These are phyloP conservation scores for Spathaspora jeffriesii DNA, from an alignment of 1,139 yeast species.

Conservation along the genomic window DNA sequence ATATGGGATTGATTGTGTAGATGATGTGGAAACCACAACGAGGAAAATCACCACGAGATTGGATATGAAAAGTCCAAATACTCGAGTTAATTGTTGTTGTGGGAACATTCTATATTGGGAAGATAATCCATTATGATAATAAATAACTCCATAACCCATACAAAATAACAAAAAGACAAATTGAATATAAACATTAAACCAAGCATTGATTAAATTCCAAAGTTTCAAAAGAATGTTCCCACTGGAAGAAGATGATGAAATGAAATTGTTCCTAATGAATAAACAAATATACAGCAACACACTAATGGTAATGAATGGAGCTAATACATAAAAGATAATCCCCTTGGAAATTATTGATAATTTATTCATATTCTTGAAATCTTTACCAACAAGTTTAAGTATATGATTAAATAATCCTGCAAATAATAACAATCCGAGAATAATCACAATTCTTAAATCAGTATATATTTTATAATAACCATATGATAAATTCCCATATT, in stretches of 20 bases:
- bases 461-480: conserved; percentile 20
- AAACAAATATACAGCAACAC: conserved; percentile 14
- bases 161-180: conserved; percentile 28
- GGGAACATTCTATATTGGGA: conserved; percentile 30
- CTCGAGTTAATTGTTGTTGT: conserved; percentile 16
- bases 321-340: conserved; percentile 28
- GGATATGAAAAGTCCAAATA: conserved; percentile 16
- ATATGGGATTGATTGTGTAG: background rate
- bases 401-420: conserved; percentile 28
- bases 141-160: conserved; percentile 43
- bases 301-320: conserved; percentile 21
- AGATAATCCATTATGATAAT: conserved; percentile 26
- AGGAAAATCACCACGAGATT: conserved; percentile 9
- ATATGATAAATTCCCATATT: conserved; percentile 29
- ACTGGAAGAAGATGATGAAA: conserved; percentile 3
- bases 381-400: conserved; percentile 26
- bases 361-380: conserved; percentile 31
- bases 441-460: conserved; percentile 17
- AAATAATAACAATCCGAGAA: conserved; percentile 19
- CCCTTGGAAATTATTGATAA: conserved; percentile 36
- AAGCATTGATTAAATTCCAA: background rate
- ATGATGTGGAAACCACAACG: background rate
- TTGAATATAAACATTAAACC: conserved; percentile 9
- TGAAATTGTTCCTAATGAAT: conserved; percentile 19
- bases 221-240: conserved; percentile 6